A percentile compares a stretch with the other conserved stretches of the same genome.
These are phyloP conservation scores for Selaginella moellendorffii DNA, from an alignment of 75 land plant species.

Conservation along the genomic window DNA sequence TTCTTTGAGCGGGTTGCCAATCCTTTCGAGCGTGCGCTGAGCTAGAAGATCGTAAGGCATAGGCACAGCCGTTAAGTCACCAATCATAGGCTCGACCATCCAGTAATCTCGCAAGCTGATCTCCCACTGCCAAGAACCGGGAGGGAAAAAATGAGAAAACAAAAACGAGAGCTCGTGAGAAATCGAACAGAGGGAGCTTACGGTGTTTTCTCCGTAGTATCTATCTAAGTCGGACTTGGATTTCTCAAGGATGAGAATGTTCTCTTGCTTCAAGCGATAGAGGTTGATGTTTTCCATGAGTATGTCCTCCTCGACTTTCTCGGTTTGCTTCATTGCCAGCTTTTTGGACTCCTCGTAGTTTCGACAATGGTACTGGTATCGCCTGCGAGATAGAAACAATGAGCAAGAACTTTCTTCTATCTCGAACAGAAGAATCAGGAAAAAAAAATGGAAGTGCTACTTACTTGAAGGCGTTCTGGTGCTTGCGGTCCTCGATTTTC, in stretches of 20 bases:
- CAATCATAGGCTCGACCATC: background rate
- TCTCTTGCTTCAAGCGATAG: background rate
- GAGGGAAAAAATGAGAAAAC: no score
- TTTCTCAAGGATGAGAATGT: background rate
- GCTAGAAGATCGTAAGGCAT: background rate
- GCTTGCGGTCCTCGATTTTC: background rate
- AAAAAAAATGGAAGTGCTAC: background rate
- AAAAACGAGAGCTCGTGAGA: no score
- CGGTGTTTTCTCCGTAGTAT: background rate
- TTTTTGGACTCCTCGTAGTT: background rate
- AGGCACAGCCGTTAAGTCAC: background rate
- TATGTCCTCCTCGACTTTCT: background rate
- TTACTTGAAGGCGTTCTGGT: background rate
- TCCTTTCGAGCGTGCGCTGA: background rate
- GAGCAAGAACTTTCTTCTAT: no score
- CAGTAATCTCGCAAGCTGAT: background rate
- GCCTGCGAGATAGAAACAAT: no score
- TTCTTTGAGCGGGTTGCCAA: background rate
- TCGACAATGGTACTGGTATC: background rate
- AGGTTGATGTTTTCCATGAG: background rate
- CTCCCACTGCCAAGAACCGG: background rate
- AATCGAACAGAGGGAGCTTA: no score
- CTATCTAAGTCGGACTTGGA: background rate
- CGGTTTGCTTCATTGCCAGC: background rate
- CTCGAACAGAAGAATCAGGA: no score